Conservation (phyloP, 1,284 basidiomycete genomes). For the Fomes fomentarius region DNA sequence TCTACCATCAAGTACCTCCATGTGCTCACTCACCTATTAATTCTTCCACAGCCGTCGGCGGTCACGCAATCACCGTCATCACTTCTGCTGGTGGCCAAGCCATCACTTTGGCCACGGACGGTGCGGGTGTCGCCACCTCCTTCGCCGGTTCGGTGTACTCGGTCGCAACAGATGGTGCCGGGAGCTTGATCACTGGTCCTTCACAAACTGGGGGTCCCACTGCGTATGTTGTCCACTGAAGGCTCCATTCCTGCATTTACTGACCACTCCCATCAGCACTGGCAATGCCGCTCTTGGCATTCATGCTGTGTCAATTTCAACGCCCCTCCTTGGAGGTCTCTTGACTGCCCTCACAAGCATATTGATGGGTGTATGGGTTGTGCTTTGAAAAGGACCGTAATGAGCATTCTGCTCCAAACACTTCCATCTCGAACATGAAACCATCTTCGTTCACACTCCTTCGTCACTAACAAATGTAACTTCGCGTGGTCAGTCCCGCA, state of each 20-base stretch:
- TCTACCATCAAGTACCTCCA: neutral
- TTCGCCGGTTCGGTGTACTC: slow-evolving; percentile 56
- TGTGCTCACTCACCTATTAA: neutral
- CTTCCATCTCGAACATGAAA: neutral
- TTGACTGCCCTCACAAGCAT: slow-evolving; percentile 47
- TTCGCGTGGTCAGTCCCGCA: too few species aligned
- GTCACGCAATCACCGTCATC: slow-evolving; percentile 42
- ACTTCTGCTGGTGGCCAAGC: slow-evolving; percentile 53
- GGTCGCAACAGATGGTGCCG: slow-evolving; percentile 28
- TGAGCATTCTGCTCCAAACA: neutral
- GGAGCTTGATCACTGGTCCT: slow-evolving; percentile 7
- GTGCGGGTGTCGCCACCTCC: slow-evolving; percentile 50
- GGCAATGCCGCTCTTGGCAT: slow-evolving; percentile 28
- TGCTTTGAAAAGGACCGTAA: too few species aligned
- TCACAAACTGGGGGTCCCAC: neutral
- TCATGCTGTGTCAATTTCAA: slow-evolving; percentile 35
- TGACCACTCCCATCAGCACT: neutral
- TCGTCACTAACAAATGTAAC: too few species aligned
- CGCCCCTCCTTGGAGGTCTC: slow-evolving; percentile 44
- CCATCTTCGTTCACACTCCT: neutral
- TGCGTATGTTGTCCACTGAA: neutral
- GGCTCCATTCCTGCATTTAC: neutral
- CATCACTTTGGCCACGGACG: slow-evolving; percentile 52
- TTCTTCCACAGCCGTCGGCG: slow-evolving; percentile 42
- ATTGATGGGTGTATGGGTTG: slow-evolving; percentile 42